phyloP scores from a whole-genome alignment of 768 basidiomycete species.

The Myochromella boudieri region DNA sequence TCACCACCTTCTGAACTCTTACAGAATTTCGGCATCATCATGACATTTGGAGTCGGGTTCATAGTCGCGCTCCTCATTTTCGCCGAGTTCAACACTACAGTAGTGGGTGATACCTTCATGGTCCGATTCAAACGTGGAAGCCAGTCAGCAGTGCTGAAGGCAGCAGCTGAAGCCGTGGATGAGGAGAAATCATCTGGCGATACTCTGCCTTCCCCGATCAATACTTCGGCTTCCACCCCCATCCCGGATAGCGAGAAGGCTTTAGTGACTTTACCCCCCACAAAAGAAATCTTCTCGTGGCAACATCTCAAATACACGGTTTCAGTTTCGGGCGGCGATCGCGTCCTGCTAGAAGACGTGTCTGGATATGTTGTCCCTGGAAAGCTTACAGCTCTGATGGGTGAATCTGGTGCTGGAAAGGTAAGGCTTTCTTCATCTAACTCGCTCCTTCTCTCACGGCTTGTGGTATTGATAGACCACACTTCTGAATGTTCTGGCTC shows the following conservation, averaged over 20 bases:
- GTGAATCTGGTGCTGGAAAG: conserved; percentile 48
- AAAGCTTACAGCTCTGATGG: conserved; percentile 79
- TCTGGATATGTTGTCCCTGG: conserved; percentile 83
- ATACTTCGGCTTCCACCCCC: not conserved
- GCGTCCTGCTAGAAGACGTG: conserved; percentile 65
- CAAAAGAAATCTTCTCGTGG: conserved; percentile 79
- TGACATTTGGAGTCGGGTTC: conserved; percentile 67
- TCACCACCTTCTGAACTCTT: too few relatives aligned
- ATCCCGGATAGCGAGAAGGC: conserved; percentile 24
- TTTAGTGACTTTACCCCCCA: conserved; percentile 40
- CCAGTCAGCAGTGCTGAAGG: conserved; percentile 26
- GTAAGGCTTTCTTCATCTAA: conserved; percentile 22
- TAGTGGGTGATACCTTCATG: conserved; percentile 37
- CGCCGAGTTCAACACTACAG: conserved; percentile 50
- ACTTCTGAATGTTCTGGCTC: conserved; percentile 55
- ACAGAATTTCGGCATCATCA: conserved; percentile 68
- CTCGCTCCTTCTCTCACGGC: not conserved
- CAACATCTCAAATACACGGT: conserved; percentile 68
- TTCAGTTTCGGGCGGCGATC: conserved; percentile 42
- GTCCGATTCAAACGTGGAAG: conserved; percentile 69
- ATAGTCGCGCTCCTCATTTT: conserved; percentile 53
- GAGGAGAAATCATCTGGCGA: conserved; percentile 39
- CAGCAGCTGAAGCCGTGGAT: conserved; percentile 32
- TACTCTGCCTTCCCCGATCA: too few relatives aligned
- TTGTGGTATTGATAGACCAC: conserved; percentile 39